Conservation (phyloP, 2,329 filamentous ascomycete species). For the Dothistroma pini region DNA sequence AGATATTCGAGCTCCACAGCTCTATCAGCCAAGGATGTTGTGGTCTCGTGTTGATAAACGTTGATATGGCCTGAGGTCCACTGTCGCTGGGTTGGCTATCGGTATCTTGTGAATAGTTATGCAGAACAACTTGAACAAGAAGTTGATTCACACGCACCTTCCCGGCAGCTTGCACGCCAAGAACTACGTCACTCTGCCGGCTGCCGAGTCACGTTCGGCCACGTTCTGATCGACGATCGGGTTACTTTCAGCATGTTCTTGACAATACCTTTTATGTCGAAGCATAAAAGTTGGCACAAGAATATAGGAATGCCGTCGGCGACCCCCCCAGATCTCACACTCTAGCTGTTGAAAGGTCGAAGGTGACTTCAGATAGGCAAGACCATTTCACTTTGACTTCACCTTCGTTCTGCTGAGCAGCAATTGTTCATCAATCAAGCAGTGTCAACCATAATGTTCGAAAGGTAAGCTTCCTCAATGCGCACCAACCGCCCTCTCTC, state of each 20-base stretch:
- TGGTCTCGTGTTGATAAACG: not conserved
- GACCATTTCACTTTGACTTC: too few relatives aligned
- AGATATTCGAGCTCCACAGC: not conserved
- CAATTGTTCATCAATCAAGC: not conserved
- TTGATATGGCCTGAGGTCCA: not conserved
- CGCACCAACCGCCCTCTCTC: not conserved
- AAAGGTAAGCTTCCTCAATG: conserved; percentile 16
- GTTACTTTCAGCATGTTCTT: not conserved
- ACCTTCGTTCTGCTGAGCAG: not conserved
- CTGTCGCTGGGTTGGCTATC: not conserved
- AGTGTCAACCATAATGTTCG: conserved; percentile 17
- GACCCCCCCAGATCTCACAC: too few relatives aligned
- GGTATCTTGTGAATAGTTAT: not conserved
- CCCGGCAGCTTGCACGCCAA: not conserved
- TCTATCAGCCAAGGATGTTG: not conserved
- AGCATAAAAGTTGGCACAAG: not conserved
- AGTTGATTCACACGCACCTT: not conserved
- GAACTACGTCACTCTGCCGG: not conserved
- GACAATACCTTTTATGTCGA: not conserved
- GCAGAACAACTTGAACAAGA: not conserved
- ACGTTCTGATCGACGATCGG: conserved; percentile 8
- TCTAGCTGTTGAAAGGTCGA: too few relatives aligned
- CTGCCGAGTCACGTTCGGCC: not conserved
- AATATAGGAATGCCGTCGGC: not conserved
- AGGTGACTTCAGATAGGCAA: too few relatives aligned